Evolutionary conservation across 352 stramenopile species (phyloP).

Genomic region (Halophytophthora polymorphica): DNA sequence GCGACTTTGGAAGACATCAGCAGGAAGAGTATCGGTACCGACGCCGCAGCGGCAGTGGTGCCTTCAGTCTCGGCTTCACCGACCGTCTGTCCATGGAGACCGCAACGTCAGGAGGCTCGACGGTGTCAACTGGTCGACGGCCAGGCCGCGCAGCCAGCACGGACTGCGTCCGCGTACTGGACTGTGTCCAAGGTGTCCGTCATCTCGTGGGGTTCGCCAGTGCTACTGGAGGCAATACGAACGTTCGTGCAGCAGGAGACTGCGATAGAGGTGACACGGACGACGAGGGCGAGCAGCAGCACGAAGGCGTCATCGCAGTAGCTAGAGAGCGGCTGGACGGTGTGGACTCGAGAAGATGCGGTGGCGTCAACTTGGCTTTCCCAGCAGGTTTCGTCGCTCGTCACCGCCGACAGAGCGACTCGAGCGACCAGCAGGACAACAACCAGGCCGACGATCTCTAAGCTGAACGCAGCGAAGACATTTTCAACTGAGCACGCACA

Average conservation of each 20-base stretch:
- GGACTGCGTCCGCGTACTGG: not conserved
- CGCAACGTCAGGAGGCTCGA: not conserved
- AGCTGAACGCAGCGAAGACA: not conserved
- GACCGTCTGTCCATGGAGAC: not conserved
- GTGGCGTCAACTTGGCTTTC: conserved; percentile 1
- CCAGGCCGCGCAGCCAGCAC: not conserved
- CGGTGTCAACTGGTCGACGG: not conserved
- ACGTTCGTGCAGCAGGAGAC: not conserved
- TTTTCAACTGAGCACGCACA: not conserved
- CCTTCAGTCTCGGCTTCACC: not conserved
- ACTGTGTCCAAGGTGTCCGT: not conserved
- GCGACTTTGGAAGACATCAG: conserved; percentile 11
- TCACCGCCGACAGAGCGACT: not conserved
- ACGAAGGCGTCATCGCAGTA: not conserved
- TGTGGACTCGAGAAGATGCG: conserved; percentile 1
- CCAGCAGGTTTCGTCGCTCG: conserved; percentile 1
- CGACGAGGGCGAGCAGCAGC: conserved; percentile 9
- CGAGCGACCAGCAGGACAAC: conserved; percentile 13
- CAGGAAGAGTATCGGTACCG: conserved; percentile 5
- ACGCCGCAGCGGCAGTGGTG: conserved; percentile 3
- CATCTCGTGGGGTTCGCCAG: no score
- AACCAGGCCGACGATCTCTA: conserved; percentile 29
- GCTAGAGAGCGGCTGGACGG: not conserved
- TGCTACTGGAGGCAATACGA: not conserved
- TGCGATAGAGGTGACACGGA: conserved; percentile 14